Evolutionary conservation across 2,329 filamentous ascomycete species (phyloP).

Genomic region (Stromatinia cepivora): DNA sequence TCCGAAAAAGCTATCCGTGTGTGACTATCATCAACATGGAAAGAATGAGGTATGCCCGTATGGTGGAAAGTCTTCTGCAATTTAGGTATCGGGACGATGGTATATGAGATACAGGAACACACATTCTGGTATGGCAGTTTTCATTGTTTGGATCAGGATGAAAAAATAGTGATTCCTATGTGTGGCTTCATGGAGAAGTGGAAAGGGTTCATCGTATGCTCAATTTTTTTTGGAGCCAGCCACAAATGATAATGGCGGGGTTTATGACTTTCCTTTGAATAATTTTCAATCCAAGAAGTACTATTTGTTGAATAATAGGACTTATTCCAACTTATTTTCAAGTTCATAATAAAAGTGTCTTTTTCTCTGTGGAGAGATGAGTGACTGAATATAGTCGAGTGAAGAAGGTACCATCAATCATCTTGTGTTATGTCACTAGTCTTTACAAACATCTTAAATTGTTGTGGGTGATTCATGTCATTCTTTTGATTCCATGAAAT

Average conservation of each 20-base stretch:
- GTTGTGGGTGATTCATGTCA: background rate
- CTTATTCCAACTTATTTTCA: accelerated
- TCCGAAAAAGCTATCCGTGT: background rate
- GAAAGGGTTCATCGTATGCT: background rate
- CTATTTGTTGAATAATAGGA: background rate
- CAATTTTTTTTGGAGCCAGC: background rate
- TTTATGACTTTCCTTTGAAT: background rate
- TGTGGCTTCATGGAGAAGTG: background rate
- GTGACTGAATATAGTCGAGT: too few relatives aligned
- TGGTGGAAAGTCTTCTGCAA: background rate
- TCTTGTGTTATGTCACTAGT: background rate
- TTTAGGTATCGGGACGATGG: too few relatives aligned
- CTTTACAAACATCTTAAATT: background rate
- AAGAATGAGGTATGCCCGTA: background rate
- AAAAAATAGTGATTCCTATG: background rate
- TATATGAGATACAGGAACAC: background rate
- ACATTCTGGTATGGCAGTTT: background rate
- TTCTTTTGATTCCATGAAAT: background rate
- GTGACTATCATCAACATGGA: background rate
- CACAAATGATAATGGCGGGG: background rate
- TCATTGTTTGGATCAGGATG: background rate
- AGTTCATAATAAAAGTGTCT: background rate
- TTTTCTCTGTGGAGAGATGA: background rate
- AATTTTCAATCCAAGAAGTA: too few relatives aligned
- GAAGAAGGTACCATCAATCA: background rate